phyloP scores from a whole-genome alignment of 2,329 filamentous ascomycete genomes.

The Calonectria montana region DNA sequence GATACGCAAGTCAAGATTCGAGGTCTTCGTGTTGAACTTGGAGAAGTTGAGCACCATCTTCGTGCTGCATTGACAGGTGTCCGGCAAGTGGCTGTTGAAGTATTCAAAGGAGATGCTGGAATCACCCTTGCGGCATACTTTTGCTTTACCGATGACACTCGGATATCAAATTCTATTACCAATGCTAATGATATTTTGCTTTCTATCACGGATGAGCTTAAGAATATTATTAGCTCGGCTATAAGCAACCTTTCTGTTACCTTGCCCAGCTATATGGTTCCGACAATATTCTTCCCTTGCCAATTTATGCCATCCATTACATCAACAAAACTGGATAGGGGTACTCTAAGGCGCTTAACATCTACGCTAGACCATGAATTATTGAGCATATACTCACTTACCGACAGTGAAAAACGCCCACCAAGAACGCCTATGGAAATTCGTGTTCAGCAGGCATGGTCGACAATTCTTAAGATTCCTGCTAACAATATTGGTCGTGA shows the following conservation, averaged over 20 bases:
- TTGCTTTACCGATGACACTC: neutral
- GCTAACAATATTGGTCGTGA: neutral
- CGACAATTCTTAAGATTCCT: neutral
- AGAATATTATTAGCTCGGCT: neutral
- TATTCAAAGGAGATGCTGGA: neutral
- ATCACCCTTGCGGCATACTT: conserved; percentile 11
- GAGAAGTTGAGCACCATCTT: neutral
- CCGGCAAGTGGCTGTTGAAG: neutral
- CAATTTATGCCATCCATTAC: neutral
- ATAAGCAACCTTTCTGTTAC: neutral
- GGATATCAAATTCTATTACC: neutral
- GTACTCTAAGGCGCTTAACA: neutral
- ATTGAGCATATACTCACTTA: neutral
- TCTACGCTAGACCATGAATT: neutral
- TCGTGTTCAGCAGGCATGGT: neutral
- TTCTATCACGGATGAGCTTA: neutral
- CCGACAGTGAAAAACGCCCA: neutral
- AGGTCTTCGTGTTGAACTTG: conserved; percentile 56
- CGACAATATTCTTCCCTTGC: neutral
- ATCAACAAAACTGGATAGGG: neutral
- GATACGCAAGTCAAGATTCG: conserved; percentile 67
- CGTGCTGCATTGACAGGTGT: neutral
- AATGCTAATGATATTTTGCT: neutral
- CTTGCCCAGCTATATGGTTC: neutral
- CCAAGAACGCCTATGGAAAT: neutral